Base-by-base conservation (phyloP, 2,329 filamentous ascomycete genomes). In the Trichoderma pleuroti region DNA sequence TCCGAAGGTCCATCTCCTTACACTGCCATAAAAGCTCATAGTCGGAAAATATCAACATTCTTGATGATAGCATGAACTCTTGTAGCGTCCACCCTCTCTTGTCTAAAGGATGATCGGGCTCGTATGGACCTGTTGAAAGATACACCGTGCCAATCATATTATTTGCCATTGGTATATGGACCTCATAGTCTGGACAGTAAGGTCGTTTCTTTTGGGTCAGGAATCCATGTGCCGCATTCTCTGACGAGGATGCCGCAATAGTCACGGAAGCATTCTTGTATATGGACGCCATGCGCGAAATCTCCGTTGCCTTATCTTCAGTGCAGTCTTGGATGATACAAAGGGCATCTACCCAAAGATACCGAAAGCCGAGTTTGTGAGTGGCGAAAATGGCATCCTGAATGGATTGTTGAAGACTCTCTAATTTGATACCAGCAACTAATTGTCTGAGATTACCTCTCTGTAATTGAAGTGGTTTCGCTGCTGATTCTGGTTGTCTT, bases 1-100 rank as follows among this genome's bases (percentile, higher is more conserved):
- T 32, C 11, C 24, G 34, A 8, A 67, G 34, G 12, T 57, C 34
- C 0, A 46, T 1, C 24, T 67, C 64, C 18, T 67, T 67, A 18
- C 64, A 67, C 9, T 67, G 64, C 64, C 64, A 59, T 24, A 67
- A 42, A 42, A 67, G 64, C 1, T 67, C 64, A 3, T 67, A 67
- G 16, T 67, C 52, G 4, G 64, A 67, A 24, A 67, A 67, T 42
- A 46, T 57, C 8, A 67, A 36, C 18, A 67, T 57, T 12, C 64
- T 57, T 8, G 64, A 57, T 21, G 64, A 67, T 10, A 67, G 34
- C 52, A 67, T 67, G 24, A 67, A 67, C 8, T 67, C 64, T 32
- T 67, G 64, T 2, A 57, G 30, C 4, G 52, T 67, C 64, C 64
- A 67, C 0, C 64, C 64, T 46, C 64, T 67, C 32, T 56, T 67